These are phyloP conservation scores for Candida ponderosae DNA, from an alignment of 805 yeast species.

Conservation along the genomic window DNA sequence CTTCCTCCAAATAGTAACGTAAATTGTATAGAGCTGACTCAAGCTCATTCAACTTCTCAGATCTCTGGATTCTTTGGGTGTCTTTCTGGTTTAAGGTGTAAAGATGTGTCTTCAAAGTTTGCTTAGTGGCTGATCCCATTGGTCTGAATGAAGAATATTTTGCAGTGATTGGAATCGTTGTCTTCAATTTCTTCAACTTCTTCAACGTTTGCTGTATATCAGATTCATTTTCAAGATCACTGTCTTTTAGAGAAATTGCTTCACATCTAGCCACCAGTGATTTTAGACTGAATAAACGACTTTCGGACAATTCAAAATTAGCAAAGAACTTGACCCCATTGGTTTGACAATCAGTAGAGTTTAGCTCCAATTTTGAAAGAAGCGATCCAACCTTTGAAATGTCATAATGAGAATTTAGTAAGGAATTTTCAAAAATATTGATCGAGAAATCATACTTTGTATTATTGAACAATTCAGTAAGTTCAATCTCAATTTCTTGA, in stretches of 20 bases:
- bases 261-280: slow-evolving; percentile 39
- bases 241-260: slow-evolving; percentile 5
- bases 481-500: slow-evolving; percentile 24
- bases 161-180: slow-evolving; percentile 17
- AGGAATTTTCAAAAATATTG: slow-evolving; percentile 24
- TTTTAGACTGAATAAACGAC: slow-evolving; percentile 41
- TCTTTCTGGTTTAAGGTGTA: slow-evolving; percentile 47
- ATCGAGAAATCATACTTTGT: slow-evolving; percentile 24
- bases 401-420: slow-evolving; percentile 18
- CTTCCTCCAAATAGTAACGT: slow-evolving; percentile 51
- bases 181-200: slow-evolving; percentile 14
- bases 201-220: slow-evolving; percentile 9
- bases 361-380: slow-evolving; percentile 23
- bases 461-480: slow-evolving; percentile 24
- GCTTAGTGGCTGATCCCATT: slow-evolving; percentile 38
- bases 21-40: slow-evolving; percentile 70
- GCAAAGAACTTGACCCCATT: slow-evolving; percentile 29
- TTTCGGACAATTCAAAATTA: slow-evolving; percentile 36
- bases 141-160: slow-evolving; percentile 38
- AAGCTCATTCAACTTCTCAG: slow-evolving; percentile 56
- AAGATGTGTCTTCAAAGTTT: slow-evolving; percentile 39
- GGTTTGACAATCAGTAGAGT: slow-evolving; percentile 27
- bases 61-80: slow-evolving; percentile 40
- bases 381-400: slow-evolving; percentile 4
- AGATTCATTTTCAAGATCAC: slow-evolving; percentile 5